phyloP scores from a whole-genome alignment of 1,284 basidiomycete genomes.

The Wolfiporia cocos region DNA sequence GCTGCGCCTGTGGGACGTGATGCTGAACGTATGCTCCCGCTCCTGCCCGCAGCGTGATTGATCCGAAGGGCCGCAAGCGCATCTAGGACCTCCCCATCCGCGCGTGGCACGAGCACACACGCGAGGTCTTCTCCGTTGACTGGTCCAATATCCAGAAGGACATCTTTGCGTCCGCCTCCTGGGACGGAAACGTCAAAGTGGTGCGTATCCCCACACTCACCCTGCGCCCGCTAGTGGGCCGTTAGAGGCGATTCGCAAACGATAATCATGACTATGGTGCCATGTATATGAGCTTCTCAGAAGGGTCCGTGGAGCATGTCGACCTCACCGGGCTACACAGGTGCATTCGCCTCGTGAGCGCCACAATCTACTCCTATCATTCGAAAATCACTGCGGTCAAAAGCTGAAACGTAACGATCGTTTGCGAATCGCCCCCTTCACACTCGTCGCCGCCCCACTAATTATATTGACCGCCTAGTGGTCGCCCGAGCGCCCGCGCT shows the following conservation, averaged over 20 bases:
- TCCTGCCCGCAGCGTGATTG: slow-evolving; percentile 1
- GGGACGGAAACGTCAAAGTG: slow-evolving; percentile 90
- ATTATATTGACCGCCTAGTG: slow-evolving; percentile 47
- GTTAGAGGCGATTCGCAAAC: too few relatives aligned
- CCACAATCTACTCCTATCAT: too few relatives aligned
- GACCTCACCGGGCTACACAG: too few relatives aligned
- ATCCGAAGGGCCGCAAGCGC: slow-evolving; percentile 25
- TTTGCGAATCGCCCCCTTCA: background rate
- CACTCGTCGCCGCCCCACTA: background rate
- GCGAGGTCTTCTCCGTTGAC: slow-evolving; percentile 93
- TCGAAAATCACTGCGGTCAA: too few relatives aligned
- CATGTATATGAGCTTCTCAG: too few relatives aligned
- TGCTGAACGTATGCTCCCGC: slow-evolving; percentile 64
- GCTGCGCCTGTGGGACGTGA: slow-evolving; percentile 88
- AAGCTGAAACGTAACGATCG: too few relatives aligned
- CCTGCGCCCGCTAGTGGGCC: too few relatives aligned
- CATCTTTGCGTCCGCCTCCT: slow-evolving; percentile 82
- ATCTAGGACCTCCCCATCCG: slow-evolving; percentile 81
- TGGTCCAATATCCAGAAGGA: slow-evolving; percentile 97
- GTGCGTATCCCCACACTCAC: slow-evolving; percentile 39
- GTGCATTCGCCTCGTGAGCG: too few relatives aligned
- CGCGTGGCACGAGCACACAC: slow-evolving; percentile 90
- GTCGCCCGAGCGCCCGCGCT: slow-evolving; percentile 77
- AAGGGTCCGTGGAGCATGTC: too few relatives aligned
- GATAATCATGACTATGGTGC: too few relatives aligned